phyloP scores from a whole-genome alignment of 2,329 filamentous ascomycete genomes.

The Aspergillus sp. region DNA sequence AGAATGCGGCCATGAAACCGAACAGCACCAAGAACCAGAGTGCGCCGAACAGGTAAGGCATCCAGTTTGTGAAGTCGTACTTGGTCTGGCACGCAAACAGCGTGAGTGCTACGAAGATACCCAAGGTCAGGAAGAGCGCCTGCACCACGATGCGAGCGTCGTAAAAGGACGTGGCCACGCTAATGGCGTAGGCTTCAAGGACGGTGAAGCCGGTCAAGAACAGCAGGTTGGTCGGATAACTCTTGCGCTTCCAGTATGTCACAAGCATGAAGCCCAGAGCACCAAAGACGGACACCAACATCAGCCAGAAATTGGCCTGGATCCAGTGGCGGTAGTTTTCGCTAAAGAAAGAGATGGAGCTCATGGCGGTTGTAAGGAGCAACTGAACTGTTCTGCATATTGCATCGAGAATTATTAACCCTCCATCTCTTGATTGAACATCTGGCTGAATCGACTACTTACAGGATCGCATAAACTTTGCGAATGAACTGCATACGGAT shows the following conservation, averaged over 20 bases:
- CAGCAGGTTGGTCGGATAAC: slow-evolving; percentile 87
- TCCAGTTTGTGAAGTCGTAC: slow-evolving; percentile 97
- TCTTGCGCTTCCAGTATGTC: slow-evolving; percentile 94
- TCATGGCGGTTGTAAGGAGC: slow-evolving; percentile 74
- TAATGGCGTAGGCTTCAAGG: slow-evolving; percentile 89
- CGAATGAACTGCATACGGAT: slow-evolving; percentile 96
- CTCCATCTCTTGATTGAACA: neutral
- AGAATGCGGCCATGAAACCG: slow-evolving; percentile 86
- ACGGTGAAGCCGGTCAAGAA: slow-evolving; percentile 89
- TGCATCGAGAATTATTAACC: slow-evolving; percentile 1
- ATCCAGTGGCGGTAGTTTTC: slow-evolving; percentile 78
- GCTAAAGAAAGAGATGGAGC: slow-evolving; percentile 82
- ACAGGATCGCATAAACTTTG: slow-evolving; percentile 96
- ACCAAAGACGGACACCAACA: slow-evolving; percentile 82
- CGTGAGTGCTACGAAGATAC: slow-evolving; percentile 59
- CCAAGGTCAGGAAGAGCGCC: slow-evolving; percentile 77
- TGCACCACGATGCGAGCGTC: slow-evolving; percentile 78
- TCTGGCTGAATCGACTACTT: slow-evolving; percentile 24
- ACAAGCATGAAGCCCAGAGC: slow-evolving; percentile 79
- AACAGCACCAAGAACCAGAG: slow-evolving; percentile 90
- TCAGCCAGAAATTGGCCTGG: slow-evolving; percentile 73
- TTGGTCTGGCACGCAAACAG: slow-evolving; percentile 95
- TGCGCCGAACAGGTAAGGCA: slow-evolving; percentile 86
- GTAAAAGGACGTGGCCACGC: slow-evolving; percentile 89
- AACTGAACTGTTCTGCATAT: slow-evolving; percentile 74